These are phyloP conservation scores for Musa troglodytarum DNA, from an alignment of 176 grass and related monocot genomes.

Conservation along the genomic window DNA sequence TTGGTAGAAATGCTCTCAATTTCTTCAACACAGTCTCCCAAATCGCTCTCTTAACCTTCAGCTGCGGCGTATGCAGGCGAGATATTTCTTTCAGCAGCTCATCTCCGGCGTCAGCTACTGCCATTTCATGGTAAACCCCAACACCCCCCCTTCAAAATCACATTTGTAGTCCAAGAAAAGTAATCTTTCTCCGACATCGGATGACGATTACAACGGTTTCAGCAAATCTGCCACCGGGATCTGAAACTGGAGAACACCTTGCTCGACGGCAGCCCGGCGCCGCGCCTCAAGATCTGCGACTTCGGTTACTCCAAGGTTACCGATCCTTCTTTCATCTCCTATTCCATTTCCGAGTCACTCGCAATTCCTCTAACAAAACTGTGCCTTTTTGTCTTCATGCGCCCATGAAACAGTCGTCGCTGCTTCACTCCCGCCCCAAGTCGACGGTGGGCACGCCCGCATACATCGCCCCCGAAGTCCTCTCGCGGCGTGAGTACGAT, in stretches of 20 bases:
- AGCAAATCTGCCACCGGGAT: constrained; percentile 12
- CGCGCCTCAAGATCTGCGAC: constrained; percentile 15
- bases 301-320: constrained; percentile 9
- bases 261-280: constrained; percentile 1
- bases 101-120: constrained; percentile 9
- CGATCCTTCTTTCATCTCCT: not conserved
- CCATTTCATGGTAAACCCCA: constrained; percentile 4
- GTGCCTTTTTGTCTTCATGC: not conserved
- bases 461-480: constrained; percentile 9
- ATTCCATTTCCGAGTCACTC: not conserved
- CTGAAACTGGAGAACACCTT: constrained; percentile 9
- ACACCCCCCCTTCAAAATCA: not conserved
- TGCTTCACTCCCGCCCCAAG: constrained; percentile 11
- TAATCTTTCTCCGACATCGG: not conserved
- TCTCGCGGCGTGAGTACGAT: constrained; percentile 7
- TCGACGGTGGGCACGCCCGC: constrained; percentile 10
- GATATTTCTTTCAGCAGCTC: constrained; percentile 19
- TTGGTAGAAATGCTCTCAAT: not conserved
- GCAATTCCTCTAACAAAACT: not conserved
- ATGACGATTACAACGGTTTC: not conserved
- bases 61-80: not conserved
- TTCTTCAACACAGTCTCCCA: not conserved
- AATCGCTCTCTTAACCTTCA: not conserved
- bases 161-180: not conserved
- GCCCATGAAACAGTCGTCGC: not conserved